Evolutionary conservation across 2,329 filamentous ascomycete genomes (phyloP).

Genomic region (Penicillium thymicola): DNA sequence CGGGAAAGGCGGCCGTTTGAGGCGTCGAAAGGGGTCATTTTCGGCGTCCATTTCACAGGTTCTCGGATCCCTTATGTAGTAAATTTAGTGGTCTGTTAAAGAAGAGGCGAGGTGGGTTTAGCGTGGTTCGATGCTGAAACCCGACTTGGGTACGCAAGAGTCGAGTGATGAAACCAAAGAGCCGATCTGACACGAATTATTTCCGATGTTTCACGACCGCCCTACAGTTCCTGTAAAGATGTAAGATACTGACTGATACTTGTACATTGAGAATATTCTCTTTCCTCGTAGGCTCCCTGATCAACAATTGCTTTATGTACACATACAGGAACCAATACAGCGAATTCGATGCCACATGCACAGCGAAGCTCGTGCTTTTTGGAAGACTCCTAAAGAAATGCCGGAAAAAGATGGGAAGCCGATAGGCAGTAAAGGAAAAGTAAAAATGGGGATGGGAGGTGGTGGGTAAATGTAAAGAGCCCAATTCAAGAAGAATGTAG

Average conservation of each 20-base stretch:
- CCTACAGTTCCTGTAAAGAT: not conserved
- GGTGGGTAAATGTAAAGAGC: not conserved
- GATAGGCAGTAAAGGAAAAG: not conserved
- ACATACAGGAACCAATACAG: conserved; percentile 8
- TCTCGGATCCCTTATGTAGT: too few relatives aligned
- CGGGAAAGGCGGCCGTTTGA: too few relatives aligned
- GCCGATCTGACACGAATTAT: not conserved
- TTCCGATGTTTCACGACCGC: not conserved
- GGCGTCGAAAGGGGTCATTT: too few relatives aligned
- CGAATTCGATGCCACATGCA: not conserved
- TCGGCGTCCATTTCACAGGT: too few relatives aligned
- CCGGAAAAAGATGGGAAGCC: not conserved
- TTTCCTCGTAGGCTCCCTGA: conserved; percentile 3
- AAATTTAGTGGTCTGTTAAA: too few relatives aligned
- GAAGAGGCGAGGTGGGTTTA: not conserved
- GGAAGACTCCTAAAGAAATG: conserved; percentile 13
- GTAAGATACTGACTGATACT: not conserved
- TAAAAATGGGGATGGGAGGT: not conserved
- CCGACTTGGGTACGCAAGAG: not conserved
- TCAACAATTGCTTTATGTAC: conserved; percentile 15
- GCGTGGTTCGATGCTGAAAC: not conserved
- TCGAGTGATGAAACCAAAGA: not conserved
- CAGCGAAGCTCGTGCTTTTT: conserved; percentile 3
- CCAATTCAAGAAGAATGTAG: not conserved
- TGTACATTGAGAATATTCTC: conserved; percentile 13